Evolutionary conservation across 1,139 yeast genomes (phyloP).

Genomic region (Suhomyces choctaworum): DNA sequence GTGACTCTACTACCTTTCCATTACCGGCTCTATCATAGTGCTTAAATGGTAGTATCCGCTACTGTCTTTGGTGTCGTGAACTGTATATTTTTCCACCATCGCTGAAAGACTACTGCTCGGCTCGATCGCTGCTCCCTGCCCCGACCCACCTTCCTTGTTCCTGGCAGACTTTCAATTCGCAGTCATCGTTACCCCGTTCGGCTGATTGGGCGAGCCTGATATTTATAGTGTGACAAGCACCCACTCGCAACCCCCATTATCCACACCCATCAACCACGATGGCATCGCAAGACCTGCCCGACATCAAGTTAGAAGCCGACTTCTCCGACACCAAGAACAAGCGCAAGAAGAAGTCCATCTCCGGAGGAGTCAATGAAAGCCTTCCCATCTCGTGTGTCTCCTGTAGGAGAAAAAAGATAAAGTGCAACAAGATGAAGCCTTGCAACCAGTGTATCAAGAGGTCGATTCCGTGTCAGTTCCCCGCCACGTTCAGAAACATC

Average conservation of each 20-base stretch:
- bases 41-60: no score
- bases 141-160: background rate
- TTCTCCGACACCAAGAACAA: constrained; percentile 3
- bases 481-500: constrained; percentile 41
- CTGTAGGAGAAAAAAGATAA: constrained; percentile 43
- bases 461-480: constrained; percentile 37
- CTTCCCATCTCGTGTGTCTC: constrained; percentile 46
- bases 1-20: no score
- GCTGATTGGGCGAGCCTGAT: no score
- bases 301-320: constrained; percentile 5
- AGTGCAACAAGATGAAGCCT: constrained; percentile 42
- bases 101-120: background rate
- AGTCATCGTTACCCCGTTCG: background rate
- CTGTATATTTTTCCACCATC: no score
- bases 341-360: constrained; percentile 18
- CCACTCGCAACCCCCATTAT: background rate
- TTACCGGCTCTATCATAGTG: no score
- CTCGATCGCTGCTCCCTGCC: background rate
- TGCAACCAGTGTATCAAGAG: constrained; percentile 41
- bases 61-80: no score
- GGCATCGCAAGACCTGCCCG: constrained; percentile 1
- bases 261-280: background rate
- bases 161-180: background rate
- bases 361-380: constrained; percentile 21
- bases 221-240: no score